Conservation (phyloP, 257 asterid genomes). For the Pogostemon cablin region DNA sequence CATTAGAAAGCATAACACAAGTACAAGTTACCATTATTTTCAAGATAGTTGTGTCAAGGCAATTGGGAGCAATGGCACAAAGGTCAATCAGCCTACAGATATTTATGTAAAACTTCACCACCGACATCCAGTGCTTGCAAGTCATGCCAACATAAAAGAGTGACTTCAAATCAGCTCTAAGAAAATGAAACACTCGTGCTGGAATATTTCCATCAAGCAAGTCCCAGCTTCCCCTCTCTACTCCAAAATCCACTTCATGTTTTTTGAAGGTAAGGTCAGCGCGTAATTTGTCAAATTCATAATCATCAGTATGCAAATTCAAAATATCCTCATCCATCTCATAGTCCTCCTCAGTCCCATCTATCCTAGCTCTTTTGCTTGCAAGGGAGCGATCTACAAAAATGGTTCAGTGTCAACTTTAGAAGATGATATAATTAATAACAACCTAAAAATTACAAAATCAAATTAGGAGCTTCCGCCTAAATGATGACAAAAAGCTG, state of each 20-base stretch:
- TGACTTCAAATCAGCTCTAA: slow-evolving; percentile 78
- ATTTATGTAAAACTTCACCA: slow-evolving; percentile 59
- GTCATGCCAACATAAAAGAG: slow-evolving; percentile 73
- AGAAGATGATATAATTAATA: slow-evolving; percentile 1
- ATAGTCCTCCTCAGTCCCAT: slow-evolving; percentile 67
- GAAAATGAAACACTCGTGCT: slow-evolving; percentile 92
- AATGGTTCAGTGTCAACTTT: slow-evolving; percentile 32
- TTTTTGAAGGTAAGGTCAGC: slow-evolving; percentile 50
- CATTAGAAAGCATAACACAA: neutral
- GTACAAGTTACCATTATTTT: slow-evolving; percentile 64
- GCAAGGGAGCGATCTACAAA: slow-evolving; percentile 68
- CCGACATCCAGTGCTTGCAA: slow-evolving; percentile 92
- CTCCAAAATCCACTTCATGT: slow-evolving; percentile 44
- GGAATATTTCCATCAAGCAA: slow-evolving; percentile 70
- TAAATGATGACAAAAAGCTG: neutral
- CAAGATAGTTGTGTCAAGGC: slow-evolving; percentile 64
- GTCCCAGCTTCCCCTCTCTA: slow-evolving; percentile 68
- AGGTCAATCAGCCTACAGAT: slow-evolving; percentile 76
- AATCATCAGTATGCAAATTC: slow-evolving; percentile 43
- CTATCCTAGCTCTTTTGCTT: slow-evolving; percentile 66
- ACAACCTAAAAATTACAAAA: neutral
- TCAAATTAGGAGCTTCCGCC: slow-evolving; percentile 3
- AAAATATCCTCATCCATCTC: slow-evolving; percentile 57
- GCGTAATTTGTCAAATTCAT: slow-evolving; percentile 70
- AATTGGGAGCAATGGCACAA: slow-evolving; percentile 56